Evolutionary conservation across 73 alveolate genomes (phyloP).

Genomic region (Paramecium pentaurelia): DNA sequence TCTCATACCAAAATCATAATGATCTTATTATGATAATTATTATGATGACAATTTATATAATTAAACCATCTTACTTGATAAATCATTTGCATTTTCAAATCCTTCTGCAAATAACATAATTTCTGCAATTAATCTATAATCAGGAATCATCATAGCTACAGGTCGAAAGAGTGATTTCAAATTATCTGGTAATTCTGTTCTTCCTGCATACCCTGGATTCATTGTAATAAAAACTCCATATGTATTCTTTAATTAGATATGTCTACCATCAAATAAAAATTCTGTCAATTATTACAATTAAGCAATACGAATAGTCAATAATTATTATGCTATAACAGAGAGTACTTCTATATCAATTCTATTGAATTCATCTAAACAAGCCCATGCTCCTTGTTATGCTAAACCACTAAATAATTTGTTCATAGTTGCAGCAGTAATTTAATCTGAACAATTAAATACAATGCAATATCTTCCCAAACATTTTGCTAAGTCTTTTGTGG

Average conservation of each 20-base stretch:
- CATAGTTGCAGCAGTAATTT: conserved; percentile 63
- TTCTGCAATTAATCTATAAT: conserved; percentile 95
- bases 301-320: conserved; percentile 54
- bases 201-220: conserved; percentile 98
- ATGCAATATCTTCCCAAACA: conserved; percentile 83
- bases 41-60: conserved; percentile 83
- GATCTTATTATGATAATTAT: conserved; percentile 93
- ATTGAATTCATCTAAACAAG: conserved; percentile 67
- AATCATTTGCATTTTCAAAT: conserved; percentile 86
- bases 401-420: conserved; percentile 56
- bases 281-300: conserved; percentile 56
- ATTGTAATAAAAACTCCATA: conserved; percentile 95
- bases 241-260: conserved; percentile 71
- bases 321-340: conserved; percentile 72
- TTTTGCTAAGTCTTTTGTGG: conserved; percentile 85
- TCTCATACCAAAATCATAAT: conserved; percentile 98
- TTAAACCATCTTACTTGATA: conserved; percentile 88
- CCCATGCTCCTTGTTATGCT: conserved; percentile 60
- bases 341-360: conserved; percentile 74
- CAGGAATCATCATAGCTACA: conserved; percentile 98
- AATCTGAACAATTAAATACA: conserved; percentile 83
- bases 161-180: conserved; percentile 92
- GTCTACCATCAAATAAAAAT: conserved; percentile 77
- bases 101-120: conserved; percentile 97
- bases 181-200: conserved; percentile 98